These are phyloP conservation scores for Neurospora sublineolata DNA, from an alignment of 495 filamentous ascomycete genomes.

Conservation along the genomic window DNA sequence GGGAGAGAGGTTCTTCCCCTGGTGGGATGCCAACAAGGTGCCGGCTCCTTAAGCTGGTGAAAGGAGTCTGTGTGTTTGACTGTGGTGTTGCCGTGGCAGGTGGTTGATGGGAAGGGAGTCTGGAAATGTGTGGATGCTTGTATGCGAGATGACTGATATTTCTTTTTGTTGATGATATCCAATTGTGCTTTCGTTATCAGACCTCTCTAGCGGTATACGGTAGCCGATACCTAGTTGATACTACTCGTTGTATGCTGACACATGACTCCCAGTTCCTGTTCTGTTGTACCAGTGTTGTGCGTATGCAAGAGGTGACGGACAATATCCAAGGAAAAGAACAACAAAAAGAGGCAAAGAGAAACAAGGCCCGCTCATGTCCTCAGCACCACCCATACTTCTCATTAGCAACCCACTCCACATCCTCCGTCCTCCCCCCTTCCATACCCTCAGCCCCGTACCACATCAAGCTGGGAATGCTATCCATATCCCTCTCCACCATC, in stretches of 20 bases:
- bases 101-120: background rate
- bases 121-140: background rate
- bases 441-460: constrained; percentile 37
- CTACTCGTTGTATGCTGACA: background rate
- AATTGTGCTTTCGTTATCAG: background rate
- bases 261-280: background rate
- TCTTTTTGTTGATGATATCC: background rate
- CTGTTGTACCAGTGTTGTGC: background rate
- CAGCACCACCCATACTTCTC: constrained; percentile 95
- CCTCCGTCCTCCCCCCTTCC: constrained; percentile 51
- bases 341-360: background rate
- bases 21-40: background rate
- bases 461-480: constrained; percentile 43
- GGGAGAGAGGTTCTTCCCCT: constrained; percentile 12
- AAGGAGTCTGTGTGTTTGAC: background rate
- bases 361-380: constrained; percentile 6
- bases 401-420: constrained; percentile 75
- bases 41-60: background rate
- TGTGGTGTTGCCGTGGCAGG: background rate
- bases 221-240: background rate
- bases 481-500: constrained; percentile 34
- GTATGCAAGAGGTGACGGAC: background rate
- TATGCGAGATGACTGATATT: background rate
- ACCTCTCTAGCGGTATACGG: background rate
- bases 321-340: background rate